phyloP scores from a whole-genome alignment of 2,329 filamentous ascomycete species.

The Biscogniauxia marginata region DNA sequence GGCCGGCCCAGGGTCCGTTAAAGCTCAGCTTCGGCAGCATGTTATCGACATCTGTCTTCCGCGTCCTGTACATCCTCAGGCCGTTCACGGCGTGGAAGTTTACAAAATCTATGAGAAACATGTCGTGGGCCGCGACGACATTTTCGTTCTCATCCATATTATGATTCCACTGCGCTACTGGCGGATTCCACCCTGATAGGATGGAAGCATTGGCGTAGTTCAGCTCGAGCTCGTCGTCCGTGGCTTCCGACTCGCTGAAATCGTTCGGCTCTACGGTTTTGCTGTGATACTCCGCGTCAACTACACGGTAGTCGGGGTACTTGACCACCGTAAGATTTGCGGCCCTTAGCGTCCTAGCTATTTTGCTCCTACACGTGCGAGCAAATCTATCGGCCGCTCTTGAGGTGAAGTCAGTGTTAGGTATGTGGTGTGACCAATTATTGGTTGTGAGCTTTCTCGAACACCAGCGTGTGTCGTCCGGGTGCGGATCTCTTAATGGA shows the following conservation, averaged over 20 bases:
- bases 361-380: neutral
- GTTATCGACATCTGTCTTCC: neutral
- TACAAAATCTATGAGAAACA: neutral
- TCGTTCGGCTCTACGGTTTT: neutral
- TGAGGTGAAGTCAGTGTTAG: too few species aligned
- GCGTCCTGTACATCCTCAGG: neutral
- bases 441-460: conserved; percentile 6
- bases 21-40: neutral
- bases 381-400: too few species aligned
- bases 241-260: conserved; percentile 14
- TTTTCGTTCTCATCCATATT: neutral
- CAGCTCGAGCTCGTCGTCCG: conserved; percentile 13
- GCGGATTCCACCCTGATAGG: neutral
- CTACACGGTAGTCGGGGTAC: neutral
- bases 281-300: neutral
- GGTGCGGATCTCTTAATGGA: conserved; percentile 13
- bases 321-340: conserved; percentile 9
- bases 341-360: neutral
- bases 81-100: neutral
- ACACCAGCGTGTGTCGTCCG: conserved; percentile 13
- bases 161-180: neutral
- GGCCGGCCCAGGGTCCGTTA: neutral
- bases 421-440: neutral
- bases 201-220: neutral
- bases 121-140: neutral